phyloP scores from a whole-genome alignment of 2,329 filamentous ascomycete species.

The Trichoderma pleuroti region DNA sequence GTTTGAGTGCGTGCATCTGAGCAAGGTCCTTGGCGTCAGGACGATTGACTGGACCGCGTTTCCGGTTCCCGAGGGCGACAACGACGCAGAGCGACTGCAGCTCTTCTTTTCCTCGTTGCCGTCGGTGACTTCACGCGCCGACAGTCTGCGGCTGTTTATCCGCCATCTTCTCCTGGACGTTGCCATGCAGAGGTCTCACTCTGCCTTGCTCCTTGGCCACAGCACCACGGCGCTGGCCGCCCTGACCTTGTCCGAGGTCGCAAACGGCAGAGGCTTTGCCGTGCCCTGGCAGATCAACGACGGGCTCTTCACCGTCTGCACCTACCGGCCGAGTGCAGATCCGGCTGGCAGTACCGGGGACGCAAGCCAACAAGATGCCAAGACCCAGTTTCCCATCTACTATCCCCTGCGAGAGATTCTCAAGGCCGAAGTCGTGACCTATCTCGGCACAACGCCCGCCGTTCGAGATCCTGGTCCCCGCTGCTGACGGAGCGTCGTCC shows the following conservation, averaged over 20 bases:
- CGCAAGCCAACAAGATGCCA: slow-evolving; percentile 18
- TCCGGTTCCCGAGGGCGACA: slow-evolving; percentile 25
- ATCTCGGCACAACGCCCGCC: slow-evolving; percentile 54
- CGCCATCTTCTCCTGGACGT: slow-evolving; percentile 67
- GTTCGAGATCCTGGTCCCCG: slow-evolving; percentile 48
- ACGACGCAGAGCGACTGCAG: slow-evolving; percentile 45
- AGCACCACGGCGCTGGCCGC: slow-evolving; percentile 86
- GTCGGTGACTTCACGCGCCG: slow-evolving; percentile 71
- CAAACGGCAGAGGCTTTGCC: slow-evolving; percentile 83
- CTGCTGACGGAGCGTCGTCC: slow-evolving; percentile 30
- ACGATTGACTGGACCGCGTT: slow-evolving; percentile 54
- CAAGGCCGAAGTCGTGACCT: slow-evolving; percentile 72
- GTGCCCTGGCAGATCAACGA: slow-evolving; percentile 81
- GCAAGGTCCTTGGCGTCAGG: slow-evolving; percentile 52
- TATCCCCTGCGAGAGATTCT: slow-evolving; percentile 84
- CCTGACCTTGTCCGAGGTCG: slow-evolving; percentile 79
- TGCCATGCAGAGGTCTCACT: slow-evolving; percentile 58
- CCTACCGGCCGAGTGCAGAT: slow-evolving; percentile 28
- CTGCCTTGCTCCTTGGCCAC: slow-evolving; percentile 75
- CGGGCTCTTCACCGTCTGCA: slow-evolving; percentile 48
- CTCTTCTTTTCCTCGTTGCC: slow-evolving; percentile 58
- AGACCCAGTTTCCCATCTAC: slow-evolving; percentile 50
- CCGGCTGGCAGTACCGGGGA: slow-evolving; percentile 12
- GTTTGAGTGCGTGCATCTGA: slow-evolving; percentile 62
- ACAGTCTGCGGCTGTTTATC: slow-evolving; percentile 67